Conservation (phyloP, 1,284 basidiomycete species). For the Moesziomyces sp. region DNA sequence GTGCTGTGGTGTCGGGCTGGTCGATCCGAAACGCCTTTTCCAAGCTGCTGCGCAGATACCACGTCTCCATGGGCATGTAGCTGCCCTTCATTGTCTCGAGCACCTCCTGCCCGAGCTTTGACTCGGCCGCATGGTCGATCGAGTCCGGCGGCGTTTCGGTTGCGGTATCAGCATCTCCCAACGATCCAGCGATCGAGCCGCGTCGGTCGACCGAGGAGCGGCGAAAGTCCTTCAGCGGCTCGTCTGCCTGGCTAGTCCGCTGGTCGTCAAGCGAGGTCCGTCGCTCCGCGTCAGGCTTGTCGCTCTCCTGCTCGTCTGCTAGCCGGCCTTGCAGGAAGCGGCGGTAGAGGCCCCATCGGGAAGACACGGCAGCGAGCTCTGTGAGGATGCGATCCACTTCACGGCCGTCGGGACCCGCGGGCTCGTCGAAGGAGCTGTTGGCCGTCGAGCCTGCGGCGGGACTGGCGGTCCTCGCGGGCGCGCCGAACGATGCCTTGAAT, state of each 20-base stretch:
- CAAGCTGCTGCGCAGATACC: constrained; percentile 88
- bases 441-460: constrained; percentile 69
- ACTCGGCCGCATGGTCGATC: constrained; percentile 71
- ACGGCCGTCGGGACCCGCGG: constrained; percentile 80
- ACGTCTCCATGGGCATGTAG: constrained; percentile 88
- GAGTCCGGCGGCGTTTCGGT: not conserved
- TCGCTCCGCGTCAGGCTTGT: not conserved
- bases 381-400: constrained; percentile 89
- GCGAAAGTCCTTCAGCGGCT: constrained; percentile 45
- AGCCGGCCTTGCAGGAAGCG: constrained; percentile 84
- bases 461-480: constrained; percentile 61
- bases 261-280: constrained; percentile 21
- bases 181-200: constrained; percentile 13
- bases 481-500: constrained; percentile 69
- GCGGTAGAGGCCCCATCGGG: constrained; percentile 89
- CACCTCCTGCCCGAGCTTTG: constrained; percentile 75
- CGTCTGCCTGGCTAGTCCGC: constrained; percentile 30
- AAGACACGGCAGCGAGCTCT: constrained; percentile 87
- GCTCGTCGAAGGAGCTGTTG: constrained; percentile 70
- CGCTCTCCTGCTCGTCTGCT: constrained; percentile 69
- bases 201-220: constrained; percentile 44
- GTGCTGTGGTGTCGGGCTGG: constrained; percentile 47
- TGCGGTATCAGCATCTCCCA: constrained; percentile 1
- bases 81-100: constrained; percentile 73
- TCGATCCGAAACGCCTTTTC: constrained; percentile 73